These are phyloP conservation scores for Morella rubra DNA, from an alignment of 306 rosid genomes.

Conservation along the genomic window DNA sequence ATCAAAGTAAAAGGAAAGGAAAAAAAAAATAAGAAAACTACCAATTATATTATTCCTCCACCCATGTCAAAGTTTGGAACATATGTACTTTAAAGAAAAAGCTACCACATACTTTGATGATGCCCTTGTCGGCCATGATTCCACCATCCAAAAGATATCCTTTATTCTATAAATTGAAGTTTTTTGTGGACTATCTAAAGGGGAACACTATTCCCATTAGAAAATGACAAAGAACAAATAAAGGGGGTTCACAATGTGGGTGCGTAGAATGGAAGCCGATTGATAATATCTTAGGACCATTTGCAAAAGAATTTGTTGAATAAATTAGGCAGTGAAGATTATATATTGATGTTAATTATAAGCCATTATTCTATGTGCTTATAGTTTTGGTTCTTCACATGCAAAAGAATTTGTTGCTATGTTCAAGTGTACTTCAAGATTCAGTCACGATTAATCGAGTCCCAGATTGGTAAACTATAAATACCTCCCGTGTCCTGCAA, in stretches of 20 bases:
- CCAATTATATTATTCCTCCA: constrained; percentile 51
- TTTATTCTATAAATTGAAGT: constrained; percentile 4
- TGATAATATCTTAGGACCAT: too few species aligned
- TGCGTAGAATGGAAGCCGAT: not conserved
- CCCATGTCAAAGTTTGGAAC: constrained; percentile 71
- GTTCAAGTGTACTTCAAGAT: too few species aligned
- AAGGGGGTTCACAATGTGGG: not conserved
- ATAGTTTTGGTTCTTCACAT: not conserved
- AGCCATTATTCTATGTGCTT: too few species aligned
- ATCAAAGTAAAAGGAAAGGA: constrained; percentile 30
- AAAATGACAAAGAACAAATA: not conserved
- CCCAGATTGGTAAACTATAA: too few species aligned
- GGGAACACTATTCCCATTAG: not conserved
- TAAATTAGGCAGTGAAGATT: too few species aligned
- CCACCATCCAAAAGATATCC: constrained; percentile 42
- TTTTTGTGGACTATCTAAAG: not conserved
- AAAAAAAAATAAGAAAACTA: constrained; percentile 12
- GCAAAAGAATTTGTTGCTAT: not conserved
- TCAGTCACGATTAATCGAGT: too few species aligned
- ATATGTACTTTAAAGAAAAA: constrained; percentile 74
- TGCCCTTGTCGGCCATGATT: constrained; percentile 90
- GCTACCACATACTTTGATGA: constrained; percentile 51
- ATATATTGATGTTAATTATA: too few species aligned
- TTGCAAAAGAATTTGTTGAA: too few species aligned
- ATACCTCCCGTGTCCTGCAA: too few species aligned